A percentile compares a stretch with the other conserved stretches of the same genome.
phyloP scores from a whole-genome alignment of 768 basidiomycete species.

The Tricholoma flavovirens region DNA sequence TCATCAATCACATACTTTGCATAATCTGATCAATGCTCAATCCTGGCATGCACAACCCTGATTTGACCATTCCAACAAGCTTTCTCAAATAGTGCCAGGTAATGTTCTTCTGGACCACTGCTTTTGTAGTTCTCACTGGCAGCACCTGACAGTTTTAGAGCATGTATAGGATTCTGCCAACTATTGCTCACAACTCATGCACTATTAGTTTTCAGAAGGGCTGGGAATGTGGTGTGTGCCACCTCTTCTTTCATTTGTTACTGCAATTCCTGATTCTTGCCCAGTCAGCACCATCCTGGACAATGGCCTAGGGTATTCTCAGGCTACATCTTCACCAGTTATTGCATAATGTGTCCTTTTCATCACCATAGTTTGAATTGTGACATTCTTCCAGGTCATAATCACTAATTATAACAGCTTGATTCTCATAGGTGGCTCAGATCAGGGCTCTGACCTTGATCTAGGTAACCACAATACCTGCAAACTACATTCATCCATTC shows the following conservation, averaged over 20 bases:
- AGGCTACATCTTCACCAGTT: neutral
- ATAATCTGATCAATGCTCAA: too few species aligned
- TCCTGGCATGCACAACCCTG: too few species aligned
- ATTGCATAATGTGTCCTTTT: neutral
- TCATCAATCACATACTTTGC: too few species aligned
- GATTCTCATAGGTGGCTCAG: neutral
- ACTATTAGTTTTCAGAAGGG: neutral
- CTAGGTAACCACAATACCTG: neutral
- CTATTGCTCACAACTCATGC: neutral
- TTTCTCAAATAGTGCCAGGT: neutral
- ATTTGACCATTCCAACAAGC: neutral
- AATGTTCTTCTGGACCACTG: neutral
- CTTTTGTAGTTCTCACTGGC: neutral
- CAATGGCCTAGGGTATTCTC: neutral
- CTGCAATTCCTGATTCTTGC: neutral
- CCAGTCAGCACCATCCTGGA: neutral
- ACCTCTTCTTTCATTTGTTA: neutral
- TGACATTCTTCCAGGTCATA: neutral
- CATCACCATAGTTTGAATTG: neutral
- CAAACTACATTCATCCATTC: neutral
- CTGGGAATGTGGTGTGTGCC: neutral
- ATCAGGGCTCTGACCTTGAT: neutral
- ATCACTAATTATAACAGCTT: neutral
- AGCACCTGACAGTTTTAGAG: neutral
- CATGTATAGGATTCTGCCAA: neutral